Evolutionary conservation across 768 basidiomycete species (phyloP).

Genomic region (Steccherinum ochraceum): DNA sequence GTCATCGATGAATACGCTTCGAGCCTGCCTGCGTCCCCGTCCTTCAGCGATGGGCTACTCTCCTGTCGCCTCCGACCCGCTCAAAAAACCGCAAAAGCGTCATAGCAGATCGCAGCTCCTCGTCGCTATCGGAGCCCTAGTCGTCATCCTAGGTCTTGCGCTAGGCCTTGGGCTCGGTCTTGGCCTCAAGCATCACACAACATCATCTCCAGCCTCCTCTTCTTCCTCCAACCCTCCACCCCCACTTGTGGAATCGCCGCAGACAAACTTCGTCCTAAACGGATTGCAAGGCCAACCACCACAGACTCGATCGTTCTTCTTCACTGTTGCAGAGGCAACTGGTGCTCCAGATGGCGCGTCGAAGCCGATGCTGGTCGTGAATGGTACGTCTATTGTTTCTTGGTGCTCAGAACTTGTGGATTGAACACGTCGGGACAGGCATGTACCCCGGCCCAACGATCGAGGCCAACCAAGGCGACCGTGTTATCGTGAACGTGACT

Average conservation of each 20-base stretch:
- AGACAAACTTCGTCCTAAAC: slow-evolving; percentile 11
- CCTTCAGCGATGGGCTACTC: no score
- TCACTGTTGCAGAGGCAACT: slow-evolving; percentile 31
- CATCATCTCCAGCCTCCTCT: not conserved
- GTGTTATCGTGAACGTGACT: slow-evolving; percentile 29
- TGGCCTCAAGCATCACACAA: slow-evolving; percentile 12
- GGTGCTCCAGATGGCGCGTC: slow-evolving; percentile 37
- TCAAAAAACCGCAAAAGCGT: not conserved
- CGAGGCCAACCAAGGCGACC: slow-evolving; percentile 30
- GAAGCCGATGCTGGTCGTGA: slow-evolving; percentile 41
- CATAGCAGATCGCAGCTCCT: not conserved
- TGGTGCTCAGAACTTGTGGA: not conserved
- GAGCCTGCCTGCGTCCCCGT: not conserved
- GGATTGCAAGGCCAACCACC: slow-evolving; percentile 17
- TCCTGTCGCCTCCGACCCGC: not conserved
- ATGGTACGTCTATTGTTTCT: slow-evolving; percentile 23
- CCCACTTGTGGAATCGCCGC: not conserved
- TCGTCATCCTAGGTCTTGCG: slow-evolving; percentile 14
- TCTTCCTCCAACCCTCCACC: not conserved
- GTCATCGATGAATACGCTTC: not conserved
- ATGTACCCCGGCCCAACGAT: slow-evolving; percentile 33
- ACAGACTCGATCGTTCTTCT: slow-evolving; percentile 37
- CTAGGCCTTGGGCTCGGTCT: slow-evolving; percentile 22
- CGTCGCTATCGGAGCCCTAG: not conserved
- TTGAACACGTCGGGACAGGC: slow-evolving; percentile 10